These are phyloP conservation scores for Solanum raphanifolium DNA, from an alignment of 257 asterid genomes.

Conservation along the genomic window DNA sequence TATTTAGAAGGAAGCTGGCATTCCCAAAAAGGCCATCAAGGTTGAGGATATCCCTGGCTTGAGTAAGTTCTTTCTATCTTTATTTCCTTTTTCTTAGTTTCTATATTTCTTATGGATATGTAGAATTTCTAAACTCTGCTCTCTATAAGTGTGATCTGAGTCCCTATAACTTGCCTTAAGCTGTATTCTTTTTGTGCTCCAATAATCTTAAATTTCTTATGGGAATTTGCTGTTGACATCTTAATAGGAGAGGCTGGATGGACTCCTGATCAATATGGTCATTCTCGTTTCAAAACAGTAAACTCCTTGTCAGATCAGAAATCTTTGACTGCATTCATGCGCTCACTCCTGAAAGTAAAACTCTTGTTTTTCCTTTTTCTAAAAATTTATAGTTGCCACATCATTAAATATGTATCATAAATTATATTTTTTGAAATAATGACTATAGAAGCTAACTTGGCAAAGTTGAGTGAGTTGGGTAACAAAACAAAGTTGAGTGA, in stretches of 20 bases:
- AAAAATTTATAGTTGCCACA: not conserved
- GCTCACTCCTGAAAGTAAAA: conserved; percentile 73
- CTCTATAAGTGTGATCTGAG: not conserved
- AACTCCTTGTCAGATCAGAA: conserved; percentile 70
- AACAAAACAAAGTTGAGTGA: not conserved
- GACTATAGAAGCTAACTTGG: not conserved
- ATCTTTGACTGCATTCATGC: conserved; percentile 81
- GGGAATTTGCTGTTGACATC: conserved; percentile 18
- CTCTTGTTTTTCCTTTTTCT: not conserved
- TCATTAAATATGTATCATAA: not conserved
- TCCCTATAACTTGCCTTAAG: not conserved
- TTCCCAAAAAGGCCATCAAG: conserved; percentile 72
- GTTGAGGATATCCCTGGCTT: conserved; percentile 89
- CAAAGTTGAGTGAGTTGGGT: not conserved
- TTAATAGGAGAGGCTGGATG: conserved; percentile 89
- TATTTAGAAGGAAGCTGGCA: conserved; percentile 89
- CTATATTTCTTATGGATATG: not conserved
- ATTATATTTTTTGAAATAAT: not conserved
- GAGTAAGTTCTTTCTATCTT: conserved; percentile 51
- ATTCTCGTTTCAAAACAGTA: conserved; percentile 64
- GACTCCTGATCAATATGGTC: conserved; percentile 93
- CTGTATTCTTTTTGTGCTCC: not conserved
- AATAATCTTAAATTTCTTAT: conserved; percentile 4
- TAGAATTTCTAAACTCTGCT: not conserved
- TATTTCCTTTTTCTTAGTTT: not conserved